Evolutionary conservation across 78 protist species (phyloP).

Genomic region (slime mould (Dictyostelium discoideum)): DNA sequence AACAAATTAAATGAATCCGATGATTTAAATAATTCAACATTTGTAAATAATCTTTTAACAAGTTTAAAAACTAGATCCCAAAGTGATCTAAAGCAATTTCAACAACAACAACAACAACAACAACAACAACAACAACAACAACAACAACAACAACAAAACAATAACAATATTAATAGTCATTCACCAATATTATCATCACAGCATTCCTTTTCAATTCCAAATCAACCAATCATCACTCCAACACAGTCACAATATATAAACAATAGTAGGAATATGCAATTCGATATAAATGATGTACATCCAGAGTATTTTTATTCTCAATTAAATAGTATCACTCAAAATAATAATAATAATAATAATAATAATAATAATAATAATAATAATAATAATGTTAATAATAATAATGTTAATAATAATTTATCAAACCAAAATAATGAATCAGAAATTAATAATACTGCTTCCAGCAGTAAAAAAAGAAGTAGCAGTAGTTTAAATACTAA

Average conservation of each 20-base stretch:
- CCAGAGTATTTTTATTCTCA: slow-evolving; percentile 20
- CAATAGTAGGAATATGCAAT: background rate
- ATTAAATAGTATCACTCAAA: background rate
- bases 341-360: background rate
- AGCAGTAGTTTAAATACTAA: background rate
- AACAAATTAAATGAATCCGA: background rate
- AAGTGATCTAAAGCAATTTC: background rate
- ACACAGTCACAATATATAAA: background rate
- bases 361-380: too few relatives aligned
- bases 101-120: background rate
- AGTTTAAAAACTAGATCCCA: background rate
- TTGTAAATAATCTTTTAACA: slow-evolving; percentile 13
- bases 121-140: background rate
- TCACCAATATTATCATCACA: background rate
- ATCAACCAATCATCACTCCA: background rate
- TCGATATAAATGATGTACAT: background rate
- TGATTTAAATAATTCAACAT: slow-evolving; percentile 6
- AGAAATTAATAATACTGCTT: background rate
- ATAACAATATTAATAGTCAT: background rate
- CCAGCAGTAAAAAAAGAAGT: background rate
- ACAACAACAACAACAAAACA: background rate
- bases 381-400: too few relatives aligned
- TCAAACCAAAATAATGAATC: background rate
- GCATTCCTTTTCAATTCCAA: background rate
- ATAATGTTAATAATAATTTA: background rate